Base-by-base conservation (phyloP, 257 asterid species). In the Penstemon newberryi region DNA sequence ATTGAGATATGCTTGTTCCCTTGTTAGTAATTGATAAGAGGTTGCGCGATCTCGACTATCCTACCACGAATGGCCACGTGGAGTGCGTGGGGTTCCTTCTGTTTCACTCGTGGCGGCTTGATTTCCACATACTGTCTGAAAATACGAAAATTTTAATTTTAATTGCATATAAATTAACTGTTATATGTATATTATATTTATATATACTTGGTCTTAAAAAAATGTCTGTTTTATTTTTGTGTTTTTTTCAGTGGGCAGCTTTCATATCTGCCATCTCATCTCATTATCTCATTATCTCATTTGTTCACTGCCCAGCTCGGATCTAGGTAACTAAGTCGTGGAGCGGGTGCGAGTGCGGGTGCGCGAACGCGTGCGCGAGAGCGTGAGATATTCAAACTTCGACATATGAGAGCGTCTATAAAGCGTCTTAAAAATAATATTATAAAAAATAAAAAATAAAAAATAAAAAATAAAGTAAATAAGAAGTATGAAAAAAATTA, bases 41-140 rank as follows among this genome's bases (percentile, higher is more conserved):
- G 86, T 54, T 52, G 80, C 88, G 94, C 91, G 86, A 92, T 89
- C 98, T 75, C 69, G 60, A 54, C 73, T 41, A 52, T 18, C 98
- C 92, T 84, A 44, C 86, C 65, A 61, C 37, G 37, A 15, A 18
- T 4, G 49, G 92, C 85, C 98, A 89, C 76, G 95, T 89, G 89
- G 83, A 66, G 8, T 8, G 0, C 1, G 51, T 71, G 81, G 87
- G 82, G 65, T 3, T 63, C 45, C 68, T 45, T 60, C 46, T 0
- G 47, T 47, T 67, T 60, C 73, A 66, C 73, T 25, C 79, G 90
- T 86, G 96, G 85, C 96, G 46, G 70, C 40, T 12, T 19, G 2
- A 59, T 50, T 9, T 69, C 87, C 91, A 82, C 94, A 56, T 63
- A 15, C 43, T 50, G 19, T 57, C 63, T 45, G 33, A 8, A 54